Evolutionary conservation across 192 early-diverging fungal genomes (phyloP), one percentile per base, ranked within the genome.

Genomic region (Backusella liffmaniae): DNA sequence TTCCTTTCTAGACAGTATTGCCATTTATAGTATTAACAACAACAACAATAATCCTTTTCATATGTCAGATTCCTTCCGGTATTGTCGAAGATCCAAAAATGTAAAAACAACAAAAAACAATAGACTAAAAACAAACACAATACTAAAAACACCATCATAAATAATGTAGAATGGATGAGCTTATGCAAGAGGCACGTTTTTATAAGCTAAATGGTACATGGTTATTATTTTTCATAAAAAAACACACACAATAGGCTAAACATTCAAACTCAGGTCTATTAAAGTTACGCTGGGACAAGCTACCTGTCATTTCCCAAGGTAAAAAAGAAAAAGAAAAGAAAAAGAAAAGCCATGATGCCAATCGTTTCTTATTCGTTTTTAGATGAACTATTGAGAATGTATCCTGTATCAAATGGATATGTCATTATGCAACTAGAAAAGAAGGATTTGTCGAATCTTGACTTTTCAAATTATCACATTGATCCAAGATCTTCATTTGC

Each of bases 21-120:
- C 42, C 42, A 44, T 15, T 44, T 44, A 44, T 44, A 44, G 42
- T 16, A 30, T 37, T 16, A 35, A 59, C 0, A 59, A 26, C 0
- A 16, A 37, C 8, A 59, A 73, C n/a, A 32, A 65, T 16, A 30
- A 41, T 18, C 7, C 8, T 66, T 21, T 26, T 74, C 3, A 66
- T 35, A 73, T 73, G 21, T 15, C 72, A 77, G 76, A 77, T 80
- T 16, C 79, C 79, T 46, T 23, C 79, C 15, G 70, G 73, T 72
- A 37, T 80, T 10, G 29, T 32, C n/a, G 69, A 80, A 10, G 74
- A 80, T 46, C 74, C 73, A 29, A 80, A 76, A 72, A 68, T 80
- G 79, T 80, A 71, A 49, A 32, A 56, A 3, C 37, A 39, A 39
- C 10, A 39, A 44, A 16, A 44, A 44, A 16, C 42, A 44, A 44